A percentile compares a stretch with the other conserved stretches of the same genome.
Conservation (phyloP, 2,329 filamentous ascomycete species). For the Alternaria sp. region DNA sequence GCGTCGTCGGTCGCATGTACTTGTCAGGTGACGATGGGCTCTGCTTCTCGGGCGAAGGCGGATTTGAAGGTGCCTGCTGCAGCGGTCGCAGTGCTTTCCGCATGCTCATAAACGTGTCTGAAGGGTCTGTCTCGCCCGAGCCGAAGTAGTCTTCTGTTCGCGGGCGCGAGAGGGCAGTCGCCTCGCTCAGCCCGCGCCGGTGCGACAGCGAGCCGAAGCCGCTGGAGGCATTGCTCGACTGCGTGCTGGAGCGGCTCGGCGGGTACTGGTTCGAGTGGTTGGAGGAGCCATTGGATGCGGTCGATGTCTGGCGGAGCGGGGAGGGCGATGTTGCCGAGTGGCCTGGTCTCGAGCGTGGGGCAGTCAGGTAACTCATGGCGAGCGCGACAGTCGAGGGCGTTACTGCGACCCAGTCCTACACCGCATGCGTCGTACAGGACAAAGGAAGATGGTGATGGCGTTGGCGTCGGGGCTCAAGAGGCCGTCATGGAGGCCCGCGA, state of each 20-base stretch:
- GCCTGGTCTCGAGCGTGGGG: conserved; percentile 49
- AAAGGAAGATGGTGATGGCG: conserved; percentile 10
- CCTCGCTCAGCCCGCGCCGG: conserved; percentile 79
- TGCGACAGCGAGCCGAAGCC: conserved; percentile 60
- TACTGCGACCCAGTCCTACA: conserved; percentile 13
- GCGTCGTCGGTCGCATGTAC: conserved; percentile 1
- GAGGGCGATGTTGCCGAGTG: conserved; percentile 53
- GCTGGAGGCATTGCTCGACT: conserved; percentile 75
- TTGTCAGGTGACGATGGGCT: conserved; percentile 10
- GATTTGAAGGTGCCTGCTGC: conserved; percentile 40
- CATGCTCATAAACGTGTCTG: conserved; percentile 72
- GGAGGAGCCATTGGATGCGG: conserved; percentile 73
- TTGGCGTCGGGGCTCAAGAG: conserved; percentile 26
- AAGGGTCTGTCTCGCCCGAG: conserved; percentile 56
- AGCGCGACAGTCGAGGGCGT: conserved; percentile 22
- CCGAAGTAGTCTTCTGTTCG: conserved; percentile 56
- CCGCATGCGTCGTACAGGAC: conserved; percentile 42
- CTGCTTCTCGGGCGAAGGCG: conserved; percentile 30
- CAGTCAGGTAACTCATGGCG: conserved; percentile 48
- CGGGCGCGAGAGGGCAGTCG: conserved; percentile 61
- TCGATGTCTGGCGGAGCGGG: conserved; percentile 68
- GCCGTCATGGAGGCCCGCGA: conserved; percentile 38
- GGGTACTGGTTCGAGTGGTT: conserved; percentile 66
- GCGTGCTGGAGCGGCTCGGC: conserved; percentile 69
- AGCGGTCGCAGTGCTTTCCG: conserved; percentile 75